Conservation (phyloP, 208 protist genomes). For the Trypanosoma congolense region DNA sequence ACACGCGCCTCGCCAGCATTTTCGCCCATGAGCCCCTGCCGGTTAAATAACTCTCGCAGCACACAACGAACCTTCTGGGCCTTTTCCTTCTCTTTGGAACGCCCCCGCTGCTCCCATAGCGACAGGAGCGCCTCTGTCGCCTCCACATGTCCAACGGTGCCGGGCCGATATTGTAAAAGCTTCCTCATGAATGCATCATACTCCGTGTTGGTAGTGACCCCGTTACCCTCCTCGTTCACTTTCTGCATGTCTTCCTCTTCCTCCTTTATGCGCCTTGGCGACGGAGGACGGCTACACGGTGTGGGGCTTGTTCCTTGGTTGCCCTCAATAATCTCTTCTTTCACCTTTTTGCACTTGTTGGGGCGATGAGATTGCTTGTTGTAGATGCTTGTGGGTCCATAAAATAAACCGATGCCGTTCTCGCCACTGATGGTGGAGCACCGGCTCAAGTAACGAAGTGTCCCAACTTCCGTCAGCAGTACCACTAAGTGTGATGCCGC, state of each 20-base stretch:
- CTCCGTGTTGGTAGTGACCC: background rate
- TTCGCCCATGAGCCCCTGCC: constrained; percentile 1
- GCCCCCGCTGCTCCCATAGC: constrained; percentile 30
- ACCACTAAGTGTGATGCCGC: constrained; percentile 54
- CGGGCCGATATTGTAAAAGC: constrained; percentile 22
- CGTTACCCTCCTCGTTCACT: background rate
- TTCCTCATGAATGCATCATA: constrained; percentile 12
- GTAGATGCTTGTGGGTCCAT: constrained; percentile 24
- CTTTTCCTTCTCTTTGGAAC: constrained; percentile 26
- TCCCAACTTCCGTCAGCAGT: constrained; percentile 64
- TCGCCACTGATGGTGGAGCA: constrained; percentile 15
- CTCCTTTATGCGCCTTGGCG: constrained; percentile 19
- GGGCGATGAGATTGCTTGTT: constrained; percentile 2
- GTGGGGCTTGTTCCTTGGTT: no score
- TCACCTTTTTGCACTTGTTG: no score
- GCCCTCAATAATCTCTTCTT: no score
- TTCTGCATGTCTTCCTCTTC: constrained; percentile 3
- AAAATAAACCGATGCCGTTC: constrained; percentile 7
- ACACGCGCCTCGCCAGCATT: background rate
- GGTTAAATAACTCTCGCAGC: constrained; percentile 4
- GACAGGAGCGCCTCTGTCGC: constrained; percentile 33
- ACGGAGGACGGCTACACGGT: no score
- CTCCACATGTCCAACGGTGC: constrained; percentile 39
- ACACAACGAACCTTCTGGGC: constrained; percentile 5
- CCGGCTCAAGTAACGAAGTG: constrained; percentile 55